Conservation (phyloP, 202 grass and related monocot species). For the Brachypodium distachyon region DNA sequence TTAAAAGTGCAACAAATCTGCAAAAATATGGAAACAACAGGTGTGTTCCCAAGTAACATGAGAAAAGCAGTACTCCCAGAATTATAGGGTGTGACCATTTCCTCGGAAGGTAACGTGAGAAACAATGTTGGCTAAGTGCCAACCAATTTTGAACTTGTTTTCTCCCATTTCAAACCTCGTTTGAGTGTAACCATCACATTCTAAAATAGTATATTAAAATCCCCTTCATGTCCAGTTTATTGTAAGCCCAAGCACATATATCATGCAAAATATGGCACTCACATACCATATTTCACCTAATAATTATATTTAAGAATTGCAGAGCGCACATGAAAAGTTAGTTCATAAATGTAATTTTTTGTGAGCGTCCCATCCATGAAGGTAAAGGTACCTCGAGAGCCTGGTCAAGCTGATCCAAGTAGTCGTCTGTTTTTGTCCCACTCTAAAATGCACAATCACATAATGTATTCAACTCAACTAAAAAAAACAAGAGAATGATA, state of each 20-base stretch:
- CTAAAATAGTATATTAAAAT: background rate
- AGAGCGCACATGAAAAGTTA: background rate
- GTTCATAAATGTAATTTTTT: background rate
- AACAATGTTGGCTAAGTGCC: background rate
- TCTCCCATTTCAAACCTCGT: background rate
- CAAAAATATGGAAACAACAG: background rate
- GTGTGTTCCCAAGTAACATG: background rate
- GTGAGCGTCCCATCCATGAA: background rate
- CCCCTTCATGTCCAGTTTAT: background rate
- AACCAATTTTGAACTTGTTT: background rate
- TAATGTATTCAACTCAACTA: background rate
- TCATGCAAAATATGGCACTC: background rate
- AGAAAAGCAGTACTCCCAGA: background rate
- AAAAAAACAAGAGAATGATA: background rate
- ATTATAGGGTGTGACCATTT: background rate
- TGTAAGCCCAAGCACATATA: background rate
- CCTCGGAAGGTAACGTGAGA: background rate
- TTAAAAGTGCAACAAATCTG: background rate
- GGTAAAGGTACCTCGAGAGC: slow-evolving; percentile 63
- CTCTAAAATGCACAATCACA: slow-evolving; percentile 43
- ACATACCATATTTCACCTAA: background rate
- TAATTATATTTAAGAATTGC: background rate
- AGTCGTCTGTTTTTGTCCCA: slow-evolving; percentile 72
- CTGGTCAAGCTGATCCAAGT: slow-evolving; percentile 79
- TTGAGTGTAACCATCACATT: background rate